Evolutionary conservation across 345 rosid genomes (phyloP).

Genomic region (Alliaria petiolata): DNA sequence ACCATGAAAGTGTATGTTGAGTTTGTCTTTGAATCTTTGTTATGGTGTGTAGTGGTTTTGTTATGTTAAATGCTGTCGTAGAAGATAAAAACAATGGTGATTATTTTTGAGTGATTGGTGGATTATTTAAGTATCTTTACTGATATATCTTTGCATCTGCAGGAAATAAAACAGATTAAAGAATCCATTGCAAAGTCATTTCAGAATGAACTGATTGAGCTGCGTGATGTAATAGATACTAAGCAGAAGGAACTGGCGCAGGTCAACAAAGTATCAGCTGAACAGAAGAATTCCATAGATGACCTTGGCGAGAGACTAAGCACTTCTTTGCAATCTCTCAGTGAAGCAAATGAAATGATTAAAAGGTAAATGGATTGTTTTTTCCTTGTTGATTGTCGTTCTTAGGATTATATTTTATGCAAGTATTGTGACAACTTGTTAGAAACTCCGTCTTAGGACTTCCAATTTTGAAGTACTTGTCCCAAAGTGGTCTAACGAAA

Average conservation of each 20-base stretch:
- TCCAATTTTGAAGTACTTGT: background rate
- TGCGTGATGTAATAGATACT: conserved; percentile 44
- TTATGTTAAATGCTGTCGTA: background rate
- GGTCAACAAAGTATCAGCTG: conserved; percentile 55
- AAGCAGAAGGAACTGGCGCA: conserved; percentile 62
- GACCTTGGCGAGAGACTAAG: conserved; percentile 77
- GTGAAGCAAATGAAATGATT: conserved; percentile 82
- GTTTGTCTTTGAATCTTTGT: conserved; percentile 9
- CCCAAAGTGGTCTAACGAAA: background rate
- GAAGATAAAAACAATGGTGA: background rate
- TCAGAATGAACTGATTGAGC: conserved; percentile 47
- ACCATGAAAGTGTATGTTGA: conserved; percentile 57
- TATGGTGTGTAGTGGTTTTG: background rate
- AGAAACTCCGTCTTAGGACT: background rate
- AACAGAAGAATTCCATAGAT: conserved; percentile 72
- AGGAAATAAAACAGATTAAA: conserved; percentile 70
- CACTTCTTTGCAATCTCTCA: conserved; percentile 75
- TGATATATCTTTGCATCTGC: conserved; percentile 28
- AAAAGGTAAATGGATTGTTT: conserved; percentile 47
- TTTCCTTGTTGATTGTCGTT: background rate
- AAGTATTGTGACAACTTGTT: background rate
- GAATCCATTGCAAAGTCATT: conserved; percentile 55
- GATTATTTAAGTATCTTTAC: background rate
- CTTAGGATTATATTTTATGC: background rate
- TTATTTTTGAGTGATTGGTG: background rate